Base-by-base conservation (phyloP, 495 filamentous ascomycete genomes). In the Penicillium coprophilum region DNA sequence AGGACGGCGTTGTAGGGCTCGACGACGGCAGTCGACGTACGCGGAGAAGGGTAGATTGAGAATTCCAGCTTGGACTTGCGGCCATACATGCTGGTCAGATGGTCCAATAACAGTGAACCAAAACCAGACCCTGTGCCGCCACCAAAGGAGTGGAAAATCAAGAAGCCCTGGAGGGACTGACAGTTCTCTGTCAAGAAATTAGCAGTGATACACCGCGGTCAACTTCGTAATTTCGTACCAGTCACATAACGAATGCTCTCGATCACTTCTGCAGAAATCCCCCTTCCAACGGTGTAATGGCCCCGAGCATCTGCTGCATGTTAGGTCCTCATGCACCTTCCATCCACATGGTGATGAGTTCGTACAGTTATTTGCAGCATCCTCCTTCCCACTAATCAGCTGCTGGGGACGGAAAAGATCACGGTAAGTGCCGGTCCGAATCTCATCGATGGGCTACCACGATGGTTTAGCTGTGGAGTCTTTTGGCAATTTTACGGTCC, bases 51-150 rank as follows among this genome's bases (percentile, higher is more conserved):
- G 76, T 95, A 96, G 63, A 96, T 84, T 44, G 89, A 84, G 73
- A 96, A 96, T 72, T 96, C 91, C 45, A 96, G 86, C 81, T 96
- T 96, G 78, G 85, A 90, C 82, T 96, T 96, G 85, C 94, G 95
- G 72, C 86, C 89, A 67, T 93, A 96, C 72, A 95, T 90, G 60
- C 87, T 87, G 24, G 91, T 87, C 32, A 96, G 86, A 59, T 89
- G 90, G 77, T 96, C 91, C 46, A 94, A 83, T 54, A 96, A 80
- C 23, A 95, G 83, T 55, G 91, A 87, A 73, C 91, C 91, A 62
- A 95, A 96, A 49, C 91, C 91, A 57, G 91, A 96, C 50, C 91
- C 91, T 58, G 91, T 96, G 77, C 91, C 91, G 71, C 91, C 91
- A 64, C 91, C 91, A 66, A 95, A 96, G 50, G 91, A 94, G 80